A percentile compares a stretch with the other conserved stretches of the same genome.
phyloP scores from a whole-genome alignment of 805 yeast species.

The Candida morakotiae region DNA sequence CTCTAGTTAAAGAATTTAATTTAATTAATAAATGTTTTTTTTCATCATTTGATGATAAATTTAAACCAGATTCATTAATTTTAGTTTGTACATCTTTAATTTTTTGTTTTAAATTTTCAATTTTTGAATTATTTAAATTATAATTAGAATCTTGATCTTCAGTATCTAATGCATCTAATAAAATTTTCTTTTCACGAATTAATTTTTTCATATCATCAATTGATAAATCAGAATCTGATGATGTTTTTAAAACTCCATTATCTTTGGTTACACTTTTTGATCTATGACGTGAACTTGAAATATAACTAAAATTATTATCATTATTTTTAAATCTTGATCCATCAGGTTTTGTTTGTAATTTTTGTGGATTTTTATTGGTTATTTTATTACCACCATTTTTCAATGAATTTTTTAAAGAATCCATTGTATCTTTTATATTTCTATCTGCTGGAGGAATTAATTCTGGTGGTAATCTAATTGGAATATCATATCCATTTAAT shows the following conservation, averaged over 20 bases:
- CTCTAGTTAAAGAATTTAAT: constrained; percentile 57
- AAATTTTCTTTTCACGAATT: constrained; percentile 66
- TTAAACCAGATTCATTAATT: constrained; percentile 23
- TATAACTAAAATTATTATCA: constrained; percentile 65
- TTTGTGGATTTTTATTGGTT: constrained; percentile 10
- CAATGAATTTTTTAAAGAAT: constrained; percentile 65
- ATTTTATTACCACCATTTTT: constrained; percentile 34
- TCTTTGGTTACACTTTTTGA: constrained; percentile 24
- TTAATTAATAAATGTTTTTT: constrained; percentile 51
- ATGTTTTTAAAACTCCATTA: constrained; percentile 14
- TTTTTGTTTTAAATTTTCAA: constrained; percentile 60
- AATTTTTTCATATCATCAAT: constrained; percentile 57
- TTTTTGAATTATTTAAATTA: constrained; percentile 47
- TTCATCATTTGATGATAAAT: constrained; percentile 36
- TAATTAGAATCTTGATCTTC: constrained; percentile 48
- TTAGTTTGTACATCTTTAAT: constrained; percentile 47
- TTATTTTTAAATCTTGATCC: constrained; percentile 57
- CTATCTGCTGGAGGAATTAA: constrained; percentile 83
- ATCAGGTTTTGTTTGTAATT: constrained; percentile 18
- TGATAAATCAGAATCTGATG: constrained; percentile 33
- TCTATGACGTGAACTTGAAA: constrained; percentile 62
- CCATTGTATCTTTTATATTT: constrained; percentile 66
- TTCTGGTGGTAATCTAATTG: constrained; percentile 79
- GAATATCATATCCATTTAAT: constrained; percentile 84
- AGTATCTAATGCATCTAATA: constrained; percentile 68